phyloP scores from a whole-genome alignment of 257 asterid species.

The Cynanchum wilfordii region DNA sequence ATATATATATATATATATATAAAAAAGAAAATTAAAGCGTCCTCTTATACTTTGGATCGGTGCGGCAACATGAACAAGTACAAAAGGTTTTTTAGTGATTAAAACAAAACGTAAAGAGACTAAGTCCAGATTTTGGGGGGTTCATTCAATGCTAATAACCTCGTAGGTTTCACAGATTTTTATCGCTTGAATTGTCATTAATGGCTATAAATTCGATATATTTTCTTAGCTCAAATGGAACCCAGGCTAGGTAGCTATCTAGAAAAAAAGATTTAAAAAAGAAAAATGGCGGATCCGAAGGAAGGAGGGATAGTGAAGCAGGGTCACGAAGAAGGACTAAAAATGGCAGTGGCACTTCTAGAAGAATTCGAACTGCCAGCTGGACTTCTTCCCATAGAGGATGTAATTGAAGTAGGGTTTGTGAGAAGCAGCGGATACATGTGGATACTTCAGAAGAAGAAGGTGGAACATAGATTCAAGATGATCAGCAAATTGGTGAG shows the following conservation, averaged over 20 bases:
- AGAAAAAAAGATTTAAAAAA: neutral
- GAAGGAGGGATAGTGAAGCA: slow-evolving; percentile 52
- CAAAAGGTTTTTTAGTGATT: neutral
- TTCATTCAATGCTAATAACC: slow-evolving; percentile 30
- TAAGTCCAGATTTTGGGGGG: slow-evolving; percentile 17
- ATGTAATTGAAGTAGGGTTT: slow-evolving; percentile 63
- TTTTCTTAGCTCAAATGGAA: neutral
- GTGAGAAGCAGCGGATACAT: slow-evolving; percentile 58
- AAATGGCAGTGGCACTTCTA: slow-evolving; percentile 45
- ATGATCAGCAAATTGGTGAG: slow-evolving; percentile 56
- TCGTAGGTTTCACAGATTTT: slow-evolving; percentile 32
- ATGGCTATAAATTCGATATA: slow-evolving; percentile 26
- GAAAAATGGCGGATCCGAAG: slow-evolving; percentile 53
- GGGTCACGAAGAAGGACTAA: slow-evolving; percentile 55
- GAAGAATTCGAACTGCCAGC: slow-evolving; percentile 62
- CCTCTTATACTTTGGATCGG: neutral
- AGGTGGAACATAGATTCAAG: slow-evolving; percentile 60
- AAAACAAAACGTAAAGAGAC: neutral
- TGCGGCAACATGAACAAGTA: neutral
- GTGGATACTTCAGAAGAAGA: slow-evolving; percentile 65
- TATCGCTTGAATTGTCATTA: slow-evolving; percentile 13
- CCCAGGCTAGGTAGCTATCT: neutral
- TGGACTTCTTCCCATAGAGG: slow-evolving; percentile 68
- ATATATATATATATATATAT: no score
- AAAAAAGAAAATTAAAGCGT: no score